Conservation (phyloP, 192 early-diverging fungal genomes). For the Gaertneriomyces sp. region DNA sequence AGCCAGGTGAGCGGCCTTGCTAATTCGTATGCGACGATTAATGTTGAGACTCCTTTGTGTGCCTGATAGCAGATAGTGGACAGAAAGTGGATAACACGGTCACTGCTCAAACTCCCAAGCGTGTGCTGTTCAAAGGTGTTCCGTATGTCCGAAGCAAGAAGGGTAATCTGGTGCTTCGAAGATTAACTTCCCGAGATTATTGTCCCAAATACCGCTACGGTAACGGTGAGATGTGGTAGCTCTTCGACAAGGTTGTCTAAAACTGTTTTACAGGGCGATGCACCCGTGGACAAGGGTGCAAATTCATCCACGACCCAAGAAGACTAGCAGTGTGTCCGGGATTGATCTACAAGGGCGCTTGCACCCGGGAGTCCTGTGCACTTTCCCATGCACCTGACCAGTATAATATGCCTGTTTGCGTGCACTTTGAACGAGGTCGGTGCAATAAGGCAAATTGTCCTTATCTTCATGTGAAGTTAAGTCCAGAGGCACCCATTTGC, state of each 20-base stretch:
- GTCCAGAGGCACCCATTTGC: slow-evolving; percentile 23
- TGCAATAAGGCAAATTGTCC: slow-evolving; percentile 29
- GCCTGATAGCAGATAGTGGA: background rate
- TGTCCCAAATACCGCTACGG: no score
- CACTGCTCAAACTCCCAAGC: slow-evolving; percentile 16
- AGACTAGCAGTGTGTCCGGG: slow-evolving; percentile 22
- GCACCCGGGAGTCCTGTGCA: slow-evolving; percentile 3
- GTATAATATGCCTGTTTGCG: slow-evolving; percentile 29
- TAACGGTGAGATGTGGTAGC: no score
- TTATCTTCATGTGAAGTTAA: slow-evolving; percentile 32
- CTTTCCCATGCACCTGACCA: slow-evolving; percentile 26
- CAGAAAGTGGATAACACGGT: background rate
- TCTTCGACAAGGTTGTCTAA: background rate
- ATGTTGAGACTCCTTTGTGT: background rate
- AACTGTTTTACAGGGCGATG: slow-evolving; percentile 20
- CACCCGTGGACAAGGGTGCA: slow-evolving; percentile 13
- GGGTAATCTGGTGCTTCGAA: slow-evolving; percentile 28
- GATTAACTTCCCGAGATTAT: background rate
- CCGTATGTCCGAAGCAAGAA: slow-evolving; percentile 22
- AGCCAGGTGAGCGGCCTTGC: slow-evolving; percentile 1
- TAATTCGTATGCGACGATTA: background rate
- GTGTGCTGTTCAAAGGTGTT: slow-evolving; percentile 20
- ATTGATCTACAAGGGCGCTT: slow-evolving; percentile 17
- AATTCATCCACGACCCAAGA: slow-evolving; percentile 21
- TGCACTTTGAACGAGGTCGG: slow-evolving; percentile 26